Evolutionary conservation across 257 asterid genomes (phyloP).

Genomic region (Solanum chiquidenum): DNA sequence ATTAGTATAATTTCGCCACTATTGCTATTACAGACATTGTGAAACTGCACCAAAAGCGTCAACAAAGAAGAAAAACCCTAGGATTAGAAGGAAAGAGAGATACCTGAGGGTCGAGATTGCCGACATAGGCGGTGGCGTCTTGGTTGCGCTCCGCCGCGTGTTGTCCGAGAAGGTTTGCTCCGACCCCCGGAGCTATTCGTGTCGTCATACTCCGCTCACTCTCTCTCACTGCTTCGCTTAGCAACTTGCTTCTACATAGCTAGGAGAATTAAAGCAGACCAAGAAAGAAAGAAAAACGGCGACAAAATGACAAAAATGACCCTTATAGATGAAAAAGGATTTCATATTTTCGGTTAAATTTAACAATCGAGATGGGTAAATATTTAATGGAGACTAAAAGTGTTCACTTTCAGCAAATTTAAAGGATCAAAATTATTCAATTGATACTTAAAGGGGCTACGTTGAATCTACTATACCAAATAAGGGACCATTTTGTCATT

Average conservation of each 20-base stretch:
- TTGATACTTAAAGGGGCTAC: not conserved
- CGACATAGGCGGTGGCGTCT: conserved; percentile 92
- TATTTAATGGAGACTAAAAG: not conserved
- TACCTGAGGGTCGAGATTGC: conserved; percentile 81
- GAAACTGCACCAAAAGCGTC: not conserved
- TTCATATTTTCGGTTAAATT: not conserved
- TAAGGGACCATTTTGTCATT: not conserved
- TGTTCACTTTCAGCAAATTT: not conserved
- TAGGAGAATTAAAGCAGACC: not conserved
- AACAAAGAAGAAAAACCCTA: not conserved
- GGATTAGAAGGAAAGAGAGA: not conserved
- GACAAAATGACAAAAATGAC: not conserved
- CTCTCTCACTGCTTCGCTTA: not conserved
- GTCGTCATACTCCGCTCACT: conserved; percentile 41
- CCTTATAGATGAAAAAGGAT: not conserved
- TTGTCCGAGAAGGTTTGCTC: conserved; percentile 92
- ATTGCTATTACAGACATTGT: not conserved
- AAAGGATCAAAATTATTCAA: not conserved
- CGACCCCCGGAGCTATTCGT: conserved; percentile 91
- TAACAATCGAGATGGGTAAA: not conserved
- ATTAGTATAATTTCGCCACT: not conserved
- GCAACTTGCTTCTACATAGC: not conserved
- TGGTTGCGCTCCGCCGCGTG: conserved; percentile 98
- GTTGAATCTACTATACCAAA: not conserved
- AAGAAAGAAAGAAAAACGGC: not conserved